Conservation (phyloP, 2,329 filamentous ascomycete species). For the Colletotrichum lini region DNA sequence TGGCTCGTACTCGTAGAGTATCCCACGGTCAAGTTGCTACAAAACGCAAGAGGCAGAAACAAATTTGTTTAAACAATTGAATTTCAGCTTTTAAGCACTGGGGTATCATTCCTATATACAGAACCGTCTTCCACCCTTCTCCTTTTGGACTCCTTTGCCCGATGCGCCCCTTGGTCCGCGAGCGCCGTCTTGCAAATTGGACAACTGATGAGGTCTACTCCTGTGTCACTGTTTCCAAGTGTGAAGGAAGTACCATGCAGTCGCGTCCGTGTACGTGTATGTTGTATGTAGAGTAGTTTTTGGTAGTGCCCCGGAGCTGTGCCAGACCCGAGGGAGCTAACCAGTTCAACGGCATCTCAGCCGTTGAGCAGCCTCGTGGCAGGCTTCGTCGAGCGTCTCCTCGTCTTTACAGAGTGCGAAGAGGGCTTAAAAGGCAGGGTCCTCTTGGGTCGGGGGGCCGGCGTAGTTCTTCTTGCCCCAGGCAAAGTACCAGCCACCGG, state of each 20-base stretch:
- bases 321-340: not conserved
- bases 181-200: slow-evolving; percentile 29
- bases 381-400: not conserved
- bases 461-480: slow-evolving; percentile 80
- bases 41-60: too few species aligned
- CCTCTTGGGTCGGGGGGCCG: slow-evolving; percentile 68
- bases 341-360: slow-evolving; percentile 7
- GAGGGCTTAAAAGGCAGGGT: slow-evolving; percentile 43
- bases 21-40: too few species aligned
- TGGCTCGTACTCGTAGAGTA: too few species aligned
- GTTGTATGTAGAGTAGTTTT: not conserved
- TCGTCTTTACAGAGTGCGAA: not conserved
- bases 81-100: slow-evolving; percentile 24
- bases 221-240: slow-evolving; percentile 27
- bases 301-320: not conserved
- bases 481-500: slow-evolving; percentile 76
- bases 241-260: slow-evolving; percentile 6
- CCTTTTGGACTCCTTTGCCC: slow-evolving; percentile 17
- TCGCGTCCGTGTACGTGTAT: not conserved
- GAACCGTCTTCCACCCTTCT: slow-evolving; percentile 14
- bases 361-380: not conserved
- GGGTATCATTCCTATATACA: slow-evolving; percentile 42
- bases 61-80: slow-evolving; percentile 13
- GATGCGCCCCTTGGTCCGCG: slow-evolving; percentile 19
- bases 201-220: not conserved